Conservation (phyloP, 129 eudicot species). For the Cynara cardunculus region DNA sequence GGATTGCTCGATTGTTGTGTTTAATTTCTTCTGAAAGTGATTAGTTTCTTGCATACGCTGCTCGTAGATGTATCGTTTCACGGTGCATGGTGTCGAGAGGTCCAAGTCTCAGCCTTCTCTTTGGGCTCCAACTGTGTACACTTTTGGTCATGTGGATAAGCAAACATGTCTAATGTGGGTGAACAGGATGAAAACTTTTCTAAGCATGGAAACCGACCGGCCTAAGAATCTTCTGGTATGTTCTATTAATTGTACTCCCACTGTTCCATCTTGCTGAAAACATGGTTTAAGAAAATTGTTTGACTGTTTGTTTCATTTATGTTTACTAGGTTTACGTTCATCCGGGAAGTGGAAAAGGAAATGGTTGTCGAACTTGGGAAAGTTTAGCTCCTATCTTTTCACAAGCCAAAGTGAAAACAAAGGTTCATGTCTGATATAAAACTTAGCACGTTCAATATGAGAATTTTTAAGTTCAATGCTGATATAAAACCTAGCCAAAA, state of each 20-base stretch:
- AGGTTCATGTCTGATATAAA: slow-evolving; percentile 58
- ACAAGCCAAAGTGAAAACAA: slow-evolving; percentile 78
- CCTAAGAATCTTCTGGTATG: slow-evolving; percentile 93
- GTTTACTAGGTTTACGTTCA: slow-evolving; percentile 78
- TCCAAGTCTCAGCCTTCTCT: slow-evolving; percentile 58
- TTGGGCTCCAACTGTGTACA: slow-evolving; percentile 59
- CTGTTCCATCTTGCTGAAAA: not conserved
- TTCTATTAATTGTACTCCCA: slow-evolving; percentile 3
- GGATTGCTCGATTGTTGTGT: not conserved
- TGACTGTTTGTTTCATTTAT: slow-evolving; percentile 24
- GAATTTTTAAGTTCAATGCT: no score
- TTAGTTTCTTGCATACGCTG: slow-evolving; percentile 5
- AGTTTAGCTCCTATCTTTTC: slow-evolving; percentile 74
- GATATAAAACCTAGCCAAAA: not conserved
- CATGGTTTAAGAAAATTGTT: not conserved
- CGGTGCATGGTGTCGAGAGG: slow-evolving; percentile 61
- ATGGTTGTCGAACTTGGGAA: slow-evolving; percentile 78
- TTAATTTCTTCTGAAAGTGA: slow-evolving; percentile 3
- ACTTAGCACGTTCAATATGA: not conserved
- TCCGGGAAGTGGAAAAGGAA: slow-evolving; percentile 93
- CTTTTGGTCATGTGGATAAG: slow-evolving; percentile 74
- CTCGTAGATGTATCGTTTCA: slow-evolving; percentile 77
- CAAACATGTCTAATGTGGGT: slow-evolving; percentile 64
- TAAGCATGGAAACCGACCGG: slow-evolving; percentile 52
- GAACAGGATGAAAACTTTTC: slow-evolving; percentile 41